Evolutionary conservation across 805 yeast genomes (phyloP), one percentile per base, ranked within the genome.

Genomic region (Phaffomyces opuntiae): DNA sequence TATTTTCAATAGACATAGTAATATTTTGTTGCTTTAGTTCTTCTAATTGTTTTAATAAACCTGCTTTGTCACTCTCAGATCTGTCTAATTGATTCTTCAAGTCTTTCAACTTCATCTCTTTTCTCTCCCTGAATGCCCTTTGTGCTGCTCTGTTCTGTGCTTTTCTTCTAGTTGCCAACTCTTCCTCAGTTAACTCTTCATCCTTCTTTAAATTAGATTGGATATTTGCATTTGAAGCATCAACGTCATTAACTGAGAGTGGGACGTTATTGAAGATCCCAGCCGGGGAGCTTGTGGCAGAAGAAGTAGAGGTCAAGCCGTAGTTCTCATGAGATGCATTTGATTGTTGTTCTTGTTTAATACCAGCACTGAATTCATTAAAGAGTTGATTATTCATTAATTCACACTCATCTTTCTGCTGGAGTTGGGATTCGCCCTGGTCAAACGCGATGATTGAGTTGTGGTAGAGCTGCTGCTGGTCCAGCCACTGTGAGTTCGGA

Each of bases 141-240:
- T 93, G 99, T 14, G 98, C 98, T 4, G 97, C 97, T 57, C 98
- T 76, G 64, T 93, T 91, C 67, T 93, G 98, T 3, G 97, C 97
- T 17, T 96, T 88, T 56, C 99, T 74, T 38, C 40, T 47, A 13
- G 36, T 26, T 13, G 47, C 82, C 38, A 87, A 68, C 53, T 83
- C 89, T 59, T 81, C 46, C 26, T 82, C 49, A 84, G 64, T 54
- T 75, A 80, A 42, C 78, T 77, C 61, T 85, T 93, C 44, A 21
- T 36, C 86, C 91, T 49, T 86, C 90, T 49, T 95, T 69, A 63
- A 85, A 87, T 3, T 70, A 59, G 87, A 86, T 60, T 83, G 93
- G 3, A 87, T 88, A 58, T 80, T 84, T 43, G 86, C 74, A 60
- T 78, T 80, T 51, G 73, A 67, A 17, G 72, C 72, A 7, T 77